phyloP scores from a whole-genome alignment of 2,329 filamentous ascomycete genomes.

The Colletotrichum caudatum region DNA sequence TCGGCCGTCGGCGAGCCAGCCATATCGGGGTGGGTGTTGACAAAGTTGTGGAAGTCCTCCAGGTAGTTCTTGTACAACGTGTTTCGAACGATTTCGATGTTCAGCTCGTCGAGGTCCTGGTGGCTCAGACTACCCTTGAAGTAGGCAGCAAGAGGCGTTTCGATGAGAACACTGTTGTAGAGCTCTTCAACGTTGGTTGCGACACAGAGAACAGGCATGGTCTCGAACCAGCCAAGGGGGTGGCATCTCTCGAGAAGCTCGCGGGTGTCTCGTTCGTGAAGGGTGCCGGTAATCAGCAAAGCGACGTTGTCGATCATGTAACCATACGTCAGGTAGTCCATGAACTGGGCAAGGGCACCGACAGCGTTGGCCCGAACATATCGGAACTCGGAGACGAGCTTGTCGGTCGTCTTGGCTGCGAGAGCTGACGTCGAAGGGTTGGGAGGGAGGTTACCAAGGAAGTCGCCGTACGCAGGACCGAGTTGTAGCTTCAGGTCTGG shows the following conservation, averaged over 20 bases:
- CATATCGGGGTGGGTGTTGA: constrained; percentile 90
- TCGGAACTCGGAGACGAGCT: constrained; percentile 96
- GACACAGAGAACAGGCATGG: constrained; percentile 96
- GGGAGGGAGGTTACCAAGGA: constrained; percentile 90
- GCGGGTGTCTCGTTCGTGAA: constrained; percentile 96
- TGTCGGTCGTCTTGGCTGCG: constrained; percentile 95
- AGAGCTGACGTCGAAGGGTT: constrained; percentile 97
- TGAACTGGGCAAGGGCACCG: constrained; percentile 91
- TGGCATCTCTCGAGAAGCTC: constrained; percentile 97
- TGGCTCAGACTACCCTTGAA: constrained; percentile 98
- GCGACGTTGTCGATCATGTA: constrained; percentile 99
- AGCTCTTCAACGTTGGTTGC: constrained; percentile 98
- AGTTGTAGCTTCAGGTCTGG: constrained; percentile 98
- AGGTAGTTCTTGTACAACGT: constrained; percentile 99
- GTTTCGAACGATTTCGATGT: constrained; percentile 99
- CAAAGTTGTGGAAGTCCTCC: constrained; percentile 95
- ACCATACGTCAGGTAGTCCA: constrained; percentile 98
- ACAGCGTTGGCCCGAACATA: constrained; percentile 95
- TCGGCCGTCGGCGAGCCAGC: constrained; percentile 89
- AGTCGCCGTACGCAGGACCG: constrained; percentile 95
- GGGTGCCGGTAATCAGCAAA: constrained; percentile 94
- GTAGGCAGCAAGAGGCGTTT: constrained; percentile 94
- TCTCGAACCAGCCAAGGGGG: constrained; percentile 98
- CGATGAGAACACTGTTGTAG: constrained; percentile 97
- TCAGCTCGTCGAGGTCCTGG: constrained; percentile 97